Base-by-base conservation (phyloP, 2,329 filamentous ascomycete genomes). In the Phialophora tarda region DNA sequence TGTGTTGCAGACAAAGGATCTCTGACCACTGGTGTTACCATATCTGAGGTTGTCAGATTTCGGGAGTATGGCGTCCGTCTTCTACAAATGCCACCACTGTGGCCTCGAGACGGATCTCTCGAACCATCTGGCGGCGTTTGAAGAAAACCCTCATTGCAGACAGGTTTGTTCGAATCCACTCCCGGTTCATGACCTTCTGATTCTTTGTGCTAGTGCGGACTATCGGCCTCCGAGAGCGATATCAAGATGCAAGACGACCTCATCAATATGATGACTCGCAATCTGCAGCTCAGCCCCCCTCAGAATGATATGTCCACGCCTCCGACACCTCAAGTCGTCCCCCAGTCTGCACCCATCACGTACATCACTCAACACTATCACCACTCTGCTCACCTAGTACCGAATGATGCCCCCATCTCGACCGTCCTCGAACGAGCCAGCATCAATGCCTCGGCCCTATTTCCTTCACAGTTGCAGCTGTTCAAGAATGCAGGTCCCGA, bases 351-450 rank as follows among this genome's bases (percentile, higher is more conserved):
- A 62, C 80, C 83, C 24, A 89, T 91, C 69, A 82, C 85, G 69
- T 96, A 95, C 80, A 87, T 91, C 72, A 91, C 91, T 10, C 89
- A 91, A 74, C 92, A 96, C 77, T 96, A 96, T 77, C 89, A 90
- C 70, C 92, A 93, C 75, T 92, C 91, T 8, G 82, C 89, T 53
- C 91, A 96, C 76, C 75, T 89, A 68, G 82, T 76, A 56, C 78
- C 76, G 54, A 59, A 82, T 79, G 23, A 83, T 82, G 24, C 87
- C 83, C 14, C 83, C 84, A 69, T 83, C 83, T 5, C 80, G 80
- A 38, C 79, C 81, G 72, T 81, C 78, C 41, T 69, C 54, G 82
- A 85, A 64, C 78, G 82, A 57, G 76, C 81, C 54, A 88, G 88
- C 71, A 87, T 97, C 72, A 86, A 96, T 75, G 85, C 90, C 2